Base-by-base conservation (phyloP, 2,329 filamentous ascomycete species). In the Diaporthe aspalathi region DNA sequence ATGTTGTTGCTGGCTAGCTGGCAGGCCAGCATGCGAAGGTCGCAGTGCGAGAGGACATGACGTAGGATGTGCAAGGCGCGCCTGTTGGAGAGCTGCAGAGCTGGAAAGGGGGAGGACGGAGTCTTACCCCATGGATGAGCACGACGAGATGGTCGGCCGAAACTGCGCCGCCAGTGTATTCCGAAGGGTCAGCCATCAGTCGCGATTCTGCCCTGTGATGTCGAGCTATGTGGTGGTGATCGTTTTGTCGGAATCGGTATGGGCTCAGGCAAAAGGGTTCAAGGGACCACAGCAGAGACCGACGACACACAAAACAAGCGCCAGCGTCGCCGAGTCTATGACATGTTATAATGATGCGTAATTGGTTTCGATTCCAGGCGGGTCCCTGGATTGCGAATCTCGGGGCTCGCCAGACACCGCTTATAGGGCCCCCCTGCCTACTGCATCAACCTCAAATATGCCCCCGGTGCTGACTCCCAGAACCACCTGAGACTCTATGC, bases 81-180 rank as follows among this genome's bases (percentile, higher is more conserved):
- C 49, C 16, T 35, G 29, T 38, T 38, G 35, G 35, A 38, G 35
- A 38, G 35, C 35, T 38, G 35, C 35, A 45, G 38, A 52, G 62
- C 17, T 38, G 38, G 16, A 35, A 24, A 40, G 62, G 60, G 60
- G 60, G 60, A 65, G n/a, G 24, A 43, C 24, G 29, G 24, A 24
- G 43, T 81, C 88, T 80, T 88, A 93, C 91, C 83, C 93, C 89
- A 79, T 95, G 93, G 67, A 94, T 90, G 54, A 95, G 85, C 52
- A 95, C 92, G 77, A 91, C 92, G 73, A 95, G 88, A 80, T 95
- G 93, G 74, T 92, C 86, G 60, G 91, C 90, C 71, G 87, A 82
- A 54, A 78, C 67, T 77, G 81, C 85, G 74, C 87, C 87, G 74
- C 88, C 87, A 72, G 82, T 85, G 77, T 84, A 85, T 74, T 86